Evolutionary conservation across 108 stramenopile genomes (phyloP).

Genomic region (Chaetoceros muelleri): DNA sequence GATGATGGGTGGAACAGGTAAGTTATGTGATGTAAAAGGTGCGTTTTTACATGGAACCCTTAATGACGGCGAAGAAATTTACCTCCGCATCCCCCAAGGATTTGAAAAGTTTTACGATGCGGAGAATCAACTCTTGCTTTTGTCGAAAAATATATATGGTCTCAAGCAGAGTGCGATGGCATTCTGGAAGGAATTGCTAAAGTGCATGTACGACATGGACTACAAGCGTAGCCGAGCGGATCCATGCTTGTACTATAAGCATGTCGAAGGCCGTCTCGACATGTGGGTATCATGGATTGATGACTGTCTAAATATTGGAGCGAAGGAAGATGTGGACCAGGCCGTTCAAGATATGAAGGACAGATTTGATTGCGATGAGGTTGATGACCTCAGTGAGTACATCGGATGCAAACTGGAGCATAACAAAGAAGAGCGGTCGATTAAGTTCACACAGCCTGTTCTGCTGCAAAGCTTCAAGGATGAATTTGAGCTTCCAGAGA

Average conservation of each 20-base stretch:
- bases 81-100: conserved; percentile 22
- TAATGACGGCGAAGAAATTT: conserved; percentile 1
- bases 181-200: conserved; percentile 13
- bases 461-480: conserved; percentile 25
- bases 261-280: not conserved
- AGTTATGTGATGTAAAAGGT: conserved; percentile 20
- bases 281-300: conserved; percentile 23
- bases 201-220: not conserved
- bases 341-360: conserved; percentile 6
- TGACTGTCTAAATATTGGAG: conserved; percentile 17
- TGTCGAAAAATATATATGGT: conserved; percentile 21
- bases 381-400: conserved; percentile 22
- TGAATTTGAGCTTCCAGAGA: conserved; percentile 11
- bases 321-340: conserved; percentile 2
- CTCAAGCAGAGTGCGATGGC: conserved; percentile 25
- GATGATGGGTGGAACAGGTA: conserved; percentile 13
- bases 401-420: conserved; percentile 27
- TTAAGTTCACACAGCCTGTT: conserved; percentile 36
- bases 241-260: conserved; percentile 16
- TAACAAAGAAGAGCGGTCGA: not conserved
- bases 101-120: conserved; percentile 18
- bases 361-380: conserved; percentile 20
- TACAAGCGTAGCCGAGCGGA: conserved; percentile 11
- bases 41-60: conserved; percentile 20
- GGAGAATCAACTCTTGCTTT: conserved; percentile 1